Evolutionary conservation across 2,329 filamentous ascomycete genomes (phyloP), one percentile per base, ranked within the genome.

Genomic region (Epichloe uncinata): DNA sequence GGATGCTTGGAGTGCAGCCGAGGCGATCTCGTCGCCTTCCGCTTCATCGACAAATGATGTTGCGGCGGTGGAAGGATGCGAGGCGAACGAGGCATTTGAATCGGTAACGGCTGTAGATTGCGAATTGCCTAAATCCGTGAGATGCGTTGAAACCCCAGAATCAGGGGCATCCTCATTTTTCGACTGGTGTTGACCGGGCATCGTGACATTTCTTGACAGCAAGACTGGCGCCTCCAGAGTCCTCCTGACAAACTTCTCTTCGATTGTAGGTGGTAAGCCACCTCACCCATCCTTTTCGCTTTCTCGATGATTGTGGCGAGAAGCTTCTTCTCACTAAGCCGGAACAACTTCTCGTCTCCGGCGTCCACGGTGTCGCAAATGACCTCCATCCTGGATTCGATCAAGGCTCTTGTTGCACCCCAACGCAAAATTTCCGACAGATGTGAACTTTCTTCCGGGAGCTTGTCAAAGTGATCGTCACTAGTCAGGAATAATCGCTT

Each of bases 281-380:
- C 70, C 4, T 69, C 66, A n/a, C 74, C 73, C 74, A 94, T 84
- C 5, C 73, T 73, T 53, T 74, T 73, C 5, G 89, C 88, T 65
- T 96, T 97, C 16, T 66, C 61, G 6, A 90, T 54, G 1, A 97
- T 61, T 50, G 83, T 73, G 2, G 66, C 61, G 6, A 84, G 60
- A 1, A 96, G 74, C 61, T 89, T 95, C 12, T 73, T 69, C 59
- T 85, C 76, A 57, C 75, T 93, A 22, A 95, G 69, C 12, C 88
- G 80, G 65, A 85, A 95, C 86, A 96, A 88, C 49, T 70, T 79
- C 64, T 96, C 89, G 53, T 87, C 86, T 13, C 85, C 87, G 1
- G 85, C 86, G 35, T 93, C 84, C 11, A 94, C 84, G 0, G 77
- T 84, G 59, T 96, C 89, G 66, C 90, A 95, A 5, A 93, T 73